Base-by-base conservation (phyloP, 352 stramenopile species). In the Phytophthora sansomeana region DNA sequence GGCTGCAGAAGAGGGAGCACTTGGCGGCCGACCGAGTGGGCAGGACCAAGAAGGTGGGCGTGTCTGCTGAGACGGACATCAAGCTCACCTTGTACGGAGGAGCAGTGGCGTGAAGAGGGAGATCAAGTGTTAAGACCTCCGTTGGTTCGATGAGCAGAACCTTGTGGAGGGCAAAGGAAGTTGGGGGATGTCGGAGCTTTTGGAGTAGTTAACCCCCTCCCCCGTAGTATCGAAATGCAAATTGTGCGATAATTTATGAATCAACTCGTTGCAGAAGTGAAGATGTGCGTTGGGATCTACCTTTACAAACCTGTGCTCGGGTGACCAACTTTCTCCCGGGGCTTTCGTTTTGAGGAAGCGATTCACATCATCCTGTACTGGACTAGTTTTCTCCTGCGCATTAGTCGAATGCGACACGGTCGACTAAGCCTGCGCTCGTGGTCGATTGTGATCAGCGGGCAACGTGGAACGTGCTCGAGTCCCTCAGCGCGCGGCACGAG, bases 211-310 rank as follows among this genome's bases (percentile, higher is more conserved):
- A n/a, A n/a, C n/a, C n/a, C n/a, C n/a, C n/a, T n/a, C n/a, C n/a
- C n/a, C 6, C 19, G 11, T 53, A 56, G 29, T 51, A 54, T 57
- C 14, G 61, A 64, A 69, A 70, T 70, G 47, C 55, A 66, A 30
- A 48, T 14, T 64, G 38, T 42, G 63, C 49, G 47, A 67, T 72
- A 72, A 72, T 44, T 72, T 72, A 72, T 72, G 24, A 72, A 72
- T 55, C 41, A 53, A 46, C 9, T 50, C 44, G 28, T 49, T 19
- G 44, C 24, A 33, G 13, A 53, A 53, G 19, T 44, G 41, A 33
- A 21, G 36, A 30, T n/a, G n/a, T 33, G 33, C 21, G 14, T 35
- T 39, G 33, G 7, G 32, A 36, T 36, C 9, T 13, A 4, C 4
- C 4, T 36, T 24, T 3, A 24, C 21, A 24, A 24, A 24, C 21